These are phyloP conservation scores for Pseudogymnoascus sp. DNA, from an alignment of 2,329 filamentous ascomycete species.

Conservation along the genomic window DNA sequence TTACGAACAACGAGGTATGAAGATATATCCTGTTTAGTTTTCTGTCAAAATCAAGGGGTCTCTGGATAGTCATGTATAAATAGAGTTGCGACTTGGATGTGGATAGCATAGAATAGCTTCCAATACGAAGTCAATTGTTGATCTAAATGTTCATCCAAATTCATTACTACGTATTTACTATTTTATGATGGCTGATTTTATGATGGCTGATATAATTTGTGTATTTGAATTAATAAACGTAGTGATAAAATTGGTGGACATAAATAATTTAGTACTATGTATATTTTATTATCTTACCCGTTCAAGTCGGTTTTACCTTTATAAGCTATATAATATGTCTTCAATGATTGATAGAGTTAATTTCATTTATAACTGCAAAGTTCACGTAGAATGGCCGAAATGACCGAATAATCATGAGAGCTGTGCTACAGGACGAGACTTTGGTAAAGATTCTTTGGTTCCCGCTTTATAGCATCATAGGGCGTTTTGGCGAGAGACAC, in stretches of 20 bases:
- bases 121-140: background rate
- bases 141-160: background rate
- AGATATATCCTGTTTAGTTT: conserved; percentile 9
- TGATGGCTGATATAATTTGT: too few species aligned
- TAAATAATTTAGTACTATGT: too few species aligned
- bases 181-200: background rate
- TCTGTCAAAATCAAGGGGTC: conserved; percentile 7
- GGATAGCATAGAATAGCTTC: conserved; percentile 1
- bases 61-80: conserved; percentile 8
- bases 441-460: conserved; percentile 4
- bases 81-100: conserved; percentile 7
- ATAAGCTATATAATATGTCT: too few species aligned
- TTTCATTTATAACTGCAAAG: background rate
- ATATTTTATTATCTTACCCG: too few species aligned
- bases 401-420: background rate
- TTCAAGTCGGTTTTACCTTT: too few species aligned
- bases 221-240: too few species aligned
- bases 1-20: conserved; percentile 9
- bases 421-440: background rate
- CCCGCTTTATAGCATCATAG: conserved; percentile 9
- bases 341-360: background rate
- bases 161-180: background rate
- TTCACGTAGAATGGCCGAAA: background rate
- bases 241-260: too few species aligned
- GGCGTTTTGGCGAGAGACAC: background rate